Evolutionary conservation across 2,329 filamentous ascomycete species (phyloP).

Genomic region (Fusarium sp.): DNA sequence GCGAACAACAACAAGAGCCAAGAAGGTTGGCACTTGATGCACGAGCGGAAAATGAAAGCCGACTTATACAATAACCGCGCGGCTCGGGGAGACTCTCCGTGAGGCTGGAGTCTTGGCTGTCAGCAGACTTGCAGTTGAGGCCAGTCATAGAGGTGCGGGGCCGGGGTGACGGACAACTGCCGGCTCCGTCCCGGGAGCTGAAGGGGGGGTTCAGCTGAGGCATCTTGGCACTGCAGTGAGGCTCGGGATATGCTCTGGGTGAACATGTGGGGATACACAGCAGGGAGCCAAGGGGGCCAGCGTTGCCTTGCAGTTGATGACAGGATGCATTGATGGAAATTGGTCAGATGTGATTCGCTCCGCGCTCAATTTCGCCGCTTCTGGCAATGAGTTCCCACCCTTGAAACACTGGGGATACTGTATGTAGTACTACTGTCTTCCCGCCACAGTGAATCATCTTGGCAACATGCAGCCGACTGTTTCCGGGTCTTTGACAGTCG

Average conservation of each 20-base stretch:
- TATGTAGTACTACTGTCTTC: not conserved
- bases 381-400: not conserved
- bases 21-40: not conserved
- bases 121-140: conserved; percentile 1
- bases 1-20: not conserved
- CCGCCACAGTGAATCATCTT: not conserved
- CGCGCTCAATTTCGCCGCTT: not conserved
- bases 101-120: conserved; percentile 1
- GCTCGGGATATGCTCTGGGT: not conserved
- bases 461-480: not conserved
- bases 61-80: not conserved
- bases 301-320: not conserved
- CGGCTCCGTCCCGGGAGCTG: not conserved
- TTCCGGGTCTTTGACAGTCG: not conserved
- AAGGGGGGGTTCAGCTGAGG: not conserved
- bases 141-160: not conserved
- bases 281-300: not conserved
- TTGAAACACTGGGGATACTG: not conserved
- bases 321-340: not conserved
- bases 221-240: not conserved
- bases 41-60: conserved; percentile 2
- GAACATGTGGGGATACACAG: not conserved
- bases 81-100: not conserved
- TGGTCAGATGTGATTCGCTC: not conserved
- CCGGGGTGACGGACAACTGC: not conserved